These are phyloP conservation scores for Lanzia echinophila DNA, from an alignment of 2,329 filamentous ascomycete genomes.

Conservation along the genomic window DNA sequence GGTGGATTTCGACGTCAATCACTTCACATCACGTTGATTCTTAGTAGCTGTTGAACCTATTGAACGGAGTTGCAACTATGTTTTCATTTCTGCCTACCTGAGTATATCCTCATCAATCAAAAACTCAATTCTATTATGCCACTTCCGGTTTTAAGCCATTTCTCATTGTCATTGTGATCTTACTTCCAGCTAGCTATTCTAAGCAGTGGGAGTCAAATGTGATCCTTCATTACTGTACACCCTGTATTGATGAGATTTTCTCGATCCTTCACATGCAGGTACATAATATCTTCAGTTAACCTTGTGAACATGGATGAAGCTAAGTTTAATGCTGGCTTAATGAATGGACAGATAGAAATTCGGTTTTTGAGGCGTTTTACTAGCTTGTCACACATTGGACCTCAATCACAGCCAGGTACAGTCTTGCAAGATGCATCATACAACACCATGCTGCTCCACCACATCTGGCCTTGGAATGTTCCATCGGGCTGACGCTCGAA, in stretches of 20 bases:
- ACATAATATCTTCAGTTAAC: neutral
- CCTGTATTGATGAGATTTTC: neutral
- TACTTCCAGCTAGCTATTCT: constrained; percentile 2
- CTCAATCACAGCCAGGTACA: neutral
- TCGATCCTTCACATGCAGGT: constrained; percentile 3
- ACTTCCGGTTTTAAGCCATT: too few relatives aligned
- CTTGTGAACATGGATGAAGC: neutral
- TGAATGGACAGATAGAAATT: neutral
- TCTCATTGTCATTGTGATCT: too few relatives aligned
- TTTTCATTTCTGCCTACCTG: neutral
- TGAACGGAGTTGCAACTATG: too few relatives aligned
- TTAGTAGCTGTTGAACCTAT: too few relatives aligned
- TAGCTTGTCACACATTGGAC: neutral
- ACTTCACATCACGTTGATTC: too few relatives aligned
- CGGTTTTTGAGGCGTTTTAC: neutral
- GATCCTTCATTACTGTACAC: constrained; percentile 1
- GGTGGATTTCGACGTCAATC: too few relatives aligned
- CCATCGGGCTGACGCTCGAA: neutral
- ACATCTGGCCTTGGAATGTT: too few relatives aligned
- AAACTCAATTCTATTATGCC: too few relatives aligned
- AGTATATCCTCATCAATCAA: neutral
- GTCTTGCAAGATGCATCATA: neutral
- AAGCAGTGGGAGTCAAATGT: neutral
- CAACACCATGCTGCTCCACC: neutral
- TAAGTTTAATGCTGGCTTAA: neutral